Evolutionary conservation across 169 alveolate species (phyloP).

Genomic region (Perkinsus chesapeaki): DNA sequence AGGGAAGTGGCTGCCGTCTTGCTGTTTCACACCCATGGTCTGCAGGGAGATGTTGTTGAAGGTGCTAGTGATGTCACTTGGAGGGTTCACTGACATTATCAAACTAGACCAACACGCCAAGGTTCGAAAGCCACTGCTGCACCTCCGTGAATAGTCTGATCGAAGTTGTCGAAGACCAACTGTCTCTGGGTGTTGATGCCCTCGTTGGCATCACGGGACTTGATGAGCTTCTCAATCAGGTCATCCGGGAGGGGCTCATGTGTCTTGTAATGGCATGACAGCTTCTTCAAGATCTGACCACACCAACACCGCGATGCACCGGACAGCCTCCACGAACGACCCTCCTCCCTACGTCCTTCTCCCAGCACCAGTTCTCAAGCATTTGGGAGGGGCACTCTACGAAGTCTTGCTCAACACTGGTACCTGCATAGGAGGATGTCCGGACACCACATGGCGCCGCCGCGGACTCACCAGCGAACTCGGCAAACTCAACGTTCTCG

Average conservation of each 20-base stretch:
- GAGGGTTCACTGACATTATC: not conserved
- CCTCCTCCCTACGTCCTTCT: not conserved
- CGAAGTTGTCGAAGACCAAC: constrained; percentile 5
- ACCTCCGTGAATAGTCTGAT: constrained; percentile 11
- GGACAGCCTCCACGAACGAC: not conserved
- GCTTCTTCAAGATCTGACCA: not conserved
- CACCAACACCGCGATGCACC: not conserved
- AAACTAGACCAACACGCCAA: not conserved
- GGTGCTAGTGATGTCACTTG: not conserved
- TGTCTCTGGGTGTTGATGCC: constrained; percentile 11
- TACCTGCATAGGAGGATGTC: not conserved
- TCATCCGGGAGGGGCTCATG: not conserved
- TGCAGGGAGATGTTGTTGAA: constrained; percentile 10
- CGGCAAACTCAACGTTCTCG: constrained; percentile 12
- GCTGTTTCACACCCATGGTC: not conserved
- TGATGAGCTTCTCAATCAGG: constrained; percentile 3
- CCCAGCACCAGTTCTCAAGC: constrained; percentile 21
- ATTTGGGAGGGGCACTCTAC: constrained; percentile 24
- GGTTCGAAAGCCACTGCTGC: not conserved
- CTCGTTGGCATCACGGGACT: constrained; percentile 7
- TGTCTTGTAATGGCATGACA: constrained; percentile 7
- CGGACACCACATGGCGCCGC: not conserved
- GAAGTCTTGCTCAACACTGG: constrained; percentile 14
- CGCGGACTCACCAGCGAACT: constrained; percentile 10
- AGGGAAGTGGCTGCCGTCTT: not conserved